Base-by-base conservation (phyloP, 768 basidiomycete species). In the Coprinopsis sp. region DNA sequence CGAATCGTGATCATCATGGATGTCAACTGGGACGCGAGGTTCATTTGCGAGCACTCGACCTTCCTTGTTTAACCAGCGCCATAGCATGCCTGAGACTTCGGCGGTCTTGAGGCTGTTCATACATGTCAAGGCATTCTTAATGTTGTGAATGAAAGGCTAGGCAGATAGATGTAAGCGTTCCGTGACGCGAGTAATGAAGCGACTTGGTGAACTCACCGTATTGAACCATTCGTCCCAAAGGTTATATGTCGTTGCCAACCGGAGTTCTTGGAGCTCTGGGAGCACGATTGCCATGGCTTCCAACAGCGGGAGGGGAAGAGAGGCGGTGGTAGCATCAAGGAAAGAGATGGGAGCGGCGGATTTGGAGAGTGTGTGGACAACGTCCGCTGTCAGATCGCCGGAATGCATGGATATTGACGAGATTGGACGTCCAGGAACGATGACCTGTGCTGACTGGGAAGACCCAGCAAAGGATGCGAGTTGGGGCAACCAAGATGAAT, bases 1-100 rank as follows among this genome's bases (percentile, higher is more conserved):
- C n/a, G 40, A 28, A n/a, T 42, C 40, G 40, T 28, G 7, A 30
- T 42, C 40, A 18, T 21, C 40, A 11, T n/a, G 27, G 13, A 10
- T 18, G 19, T 42, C 40, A 27, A 41, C 25, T 11, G 47, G 47
- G 2, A 49, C 19, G 6, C 37, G 47, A 7, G 47, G 47, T 23
- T 49, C 47, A 23, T 49, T 49, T 6, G 47, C 41, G 16, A 49
- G 47, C 24, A 49, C 47, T 22, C 47, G 47, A 18, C 47, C 47
- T 18, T 49, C 47, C 34, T 49, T 49, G 14, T 31, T 49, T 22
- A 43, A 41, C 47, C 47, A 80, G 38, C 75, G 72, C 84, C 86
- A 89, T 53, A 82, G 83, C 65, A 88, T 78, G 27, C 87, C 87
- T 37, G 76, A 82, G 23, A 89, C 76, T 59, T 88, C 87, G 56